Base-by-base conservation (phyloP, 768 basidiomycete species). In the Lactarius sp. region DNA sequence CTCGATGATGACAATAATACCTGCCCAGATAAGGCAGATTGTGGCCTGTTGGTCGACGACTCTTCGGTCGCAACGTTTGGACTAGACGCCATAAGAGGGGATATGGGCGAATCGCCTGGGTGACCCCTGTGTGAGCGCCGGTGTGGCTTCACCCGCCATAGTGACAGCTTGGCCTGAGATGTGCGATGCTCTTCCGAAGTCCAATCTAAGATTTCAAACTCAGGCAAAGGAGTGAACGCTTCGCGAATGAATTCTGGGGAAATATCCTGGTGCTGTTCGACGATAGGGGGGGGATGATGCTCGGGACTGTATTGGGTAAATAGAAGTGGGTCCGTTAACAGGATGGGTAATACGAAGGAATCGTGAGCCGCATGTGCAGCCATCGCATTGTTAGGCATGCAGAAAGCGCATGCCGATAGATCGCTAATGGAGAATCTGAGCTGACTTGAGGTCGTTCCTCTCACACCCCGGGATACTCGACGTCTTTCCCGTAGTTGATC, bases 261-360 rank as follows among this genome's bases (percentile, higher is more conserved):
- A 66, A 60, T 9, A 31, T 42, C 42, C 20, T 51, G 22, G 34
- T 55, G 51, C 8, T 20, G 56, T 41, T 44, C 52, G 12, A 65
- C 34, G 44, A 20, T 50, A 37, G 63, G 61, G 22, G 82, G 82
- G 59, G 83, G 81, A 47, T 69, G 53, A 69, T 83, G 82, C 6
- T 64, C 61, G 20, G 71, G 56, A 41, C 78, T 67, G 72, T 89
- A 88, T 64, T 90, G 88, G 6, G 73, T 74, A 14, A 77, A 71
- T 18, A 95, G 81, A 65, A 83, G 74, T n/a, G 79, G 80, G 69
- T 95, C 94, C 10, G 85, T 85, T 53, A 94, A 81, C 18, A 96
- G 70, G 50, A 96, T 74, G 13, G 93, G 93, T 14, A 81, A 79
- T 31, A 85, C 82, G 20, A 69, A 63, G 52, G 77, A 57, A 22